These are phyloP conservation scores for Kitagawia praeruptora DNA, from an alignment of 129 eudicot species.

Conservation along the genomic window DNA sequence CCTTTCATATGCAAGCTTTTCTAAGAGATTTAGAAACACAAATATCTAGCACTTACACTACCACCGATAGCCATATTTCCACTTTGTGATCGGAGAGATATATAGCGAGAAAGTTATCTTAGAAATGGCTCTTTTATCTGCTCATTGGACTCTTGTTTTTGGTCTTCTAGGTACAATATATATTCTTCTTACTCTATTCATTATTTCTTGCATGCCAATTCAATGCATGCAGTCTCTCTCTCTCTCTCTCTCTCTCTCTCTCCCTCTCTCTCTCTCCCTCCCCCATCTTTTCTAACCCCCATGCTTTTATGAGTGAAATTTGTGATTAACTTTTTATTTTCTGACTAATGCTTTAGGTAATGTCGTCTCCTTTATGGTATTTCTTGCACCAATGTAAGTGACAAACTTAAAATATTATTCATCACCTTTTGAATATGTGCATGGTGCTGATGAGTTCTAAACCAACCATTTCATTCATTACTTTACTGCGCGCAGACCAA, in stretches of 20 bases:
- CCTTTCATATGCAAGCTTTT: slow-evolving; percentile 8
- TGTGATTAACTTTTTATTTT: not conserved
- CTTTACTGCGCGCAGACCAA: slow-evolving; percentile 51
- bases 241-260: no score
- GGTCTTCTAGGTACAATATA: slow-evolving; percentile 62
- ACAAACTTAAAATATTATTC: not conserved
- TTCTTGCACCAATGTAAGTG: slow-evolving; percentile 73
- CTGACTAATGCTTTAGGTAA: slow-evolving; percentile 39
- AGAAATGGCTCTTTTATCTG: slow-evolving; percentile 26
- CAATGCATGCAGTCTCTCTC: no score
- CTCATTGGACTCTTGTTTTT: slow-evolving; percentile 53
- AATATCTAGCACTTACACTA: slow-evolving; percentile 1
- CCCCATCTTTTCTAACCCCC: not conserved
- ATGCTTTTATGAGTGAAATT: not conserved
- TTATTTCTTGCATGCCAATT: not conserved
- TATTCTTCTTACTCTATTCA: not conserved
- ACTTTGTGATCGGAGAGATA: not conserved
- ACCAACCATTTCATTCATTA: not conserved
- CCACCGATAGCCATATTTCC: no score
- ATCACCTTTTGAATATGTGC: not conserved
- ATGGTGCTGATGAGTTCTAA: not conserved
- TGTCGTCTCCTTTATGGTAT: slow-evolving; percentile 59
- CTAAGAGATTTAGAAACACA: not conserved
- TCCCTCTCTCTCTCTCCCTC: no score
- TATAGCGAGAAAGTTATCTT: not conserved